Evolutionary conservation across 345 rosid genomes (phyloP).

Genomic region (Eucalyptus polyanthemos): DNA sequence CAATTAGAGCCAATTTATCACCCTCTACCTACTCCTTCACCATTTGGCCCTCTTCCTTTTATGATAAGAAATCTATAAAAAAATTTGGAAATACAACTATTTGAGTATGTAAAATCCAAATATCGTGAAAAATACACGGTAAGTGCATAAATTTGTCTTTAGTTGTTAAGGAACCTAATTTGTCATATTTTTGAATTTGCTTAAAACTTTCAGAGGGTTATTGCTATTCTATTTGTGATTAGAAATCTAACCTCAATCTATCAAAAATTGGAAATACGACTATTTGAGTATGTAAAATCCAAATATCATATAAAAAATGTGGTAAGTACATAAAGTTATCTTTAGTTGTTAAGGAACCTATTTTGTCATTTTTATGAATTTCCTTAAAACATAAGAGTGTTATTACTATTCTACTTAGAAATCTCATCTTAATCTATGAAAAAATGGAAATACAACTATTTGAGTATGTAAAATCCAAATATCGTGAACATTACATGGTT

Average conservation of each 20-base stretch:
- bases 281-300: neutral
- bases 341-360: neutral
- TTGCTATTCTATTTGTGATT: neutral
- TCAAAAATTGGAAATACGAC: neutral
- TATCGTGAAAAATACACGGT: rapidly evolving
- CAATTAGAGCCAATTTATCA: neutral
- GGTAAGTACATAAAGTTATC: neutral
- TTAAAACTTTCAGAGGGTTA: neutral
- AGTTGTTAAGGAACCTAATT: neutral
- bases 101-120: neutral
- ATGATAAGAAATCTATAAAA: neutral
- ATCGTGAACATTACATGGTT: neutral
- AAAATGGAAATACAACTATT: neutral
- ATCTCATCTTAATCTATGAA: neutral
- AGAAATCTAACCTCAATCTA: neutral
- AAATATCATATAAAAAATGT: neutral
- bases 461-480: neutral
- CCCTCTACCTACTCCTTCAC: neutral
- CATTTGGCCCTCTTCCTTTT: neutral
- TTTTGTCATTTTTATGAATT: neutral
- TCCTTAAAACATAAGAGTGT: neutral
- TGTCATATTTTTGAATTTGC: neutral
- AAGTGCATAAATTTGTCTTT: neutral
- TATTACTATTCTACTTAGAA: neutral
- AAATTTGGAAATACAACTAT: neutral